phyloP scores from a whole-genome alignment of 805 yeast genomes.

The Ogataea paraovalis region DNA sequence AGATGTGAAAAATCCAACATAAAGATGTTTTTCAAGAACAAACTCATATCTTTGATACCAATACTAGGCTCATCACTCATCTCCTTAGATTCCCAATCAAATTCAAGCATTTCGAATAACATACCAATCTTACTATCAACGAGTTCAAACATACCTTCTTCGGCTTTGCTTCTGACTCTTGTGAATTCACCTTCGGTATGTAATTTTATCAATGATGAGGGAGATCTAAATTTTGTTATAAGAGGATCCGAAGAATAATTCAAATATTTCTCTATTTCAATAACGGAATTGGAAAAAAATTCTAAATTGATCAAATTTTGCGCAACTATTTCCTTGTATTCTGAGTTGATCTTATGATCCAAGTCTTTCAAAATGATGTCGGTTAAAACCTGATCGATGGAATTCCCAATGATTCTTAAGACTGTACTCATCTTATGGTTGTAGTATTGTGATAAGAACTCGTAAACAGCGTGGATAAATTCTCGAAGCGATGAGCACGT shows the following conservation, averaged over 20 bases:
- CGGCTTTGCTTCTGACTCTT: conserved; percentile 65
- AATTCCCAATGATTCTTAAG: conserved; percentile 53
- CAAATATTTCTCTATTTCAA: conserved; percentile 53
- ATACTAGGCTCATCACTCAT: conserved; percentile 61
- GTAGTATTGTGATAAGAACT: conserved; percentile 62
- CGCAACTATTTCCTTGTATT: conserved; percentile 84
- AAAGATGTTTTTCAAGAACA: conserved; percentile 80
- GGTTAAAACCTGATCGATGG: conserved; percentile 67
- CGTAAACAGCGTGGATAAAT: conserved; percentile 58
- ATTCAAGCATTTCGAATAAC: conserved; percentile 78
- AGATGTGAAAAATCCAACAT: conserved; percentile 77
- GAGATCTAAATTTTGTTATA: conserved; percentile 32
- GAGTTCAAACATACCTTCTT: conserved; percentile 73
- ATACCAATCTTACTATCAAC: conserved; percentile 78
- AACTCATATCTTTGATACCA: conserved; percentile 78
- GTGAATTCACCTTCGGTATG: conserved; percentile 46
- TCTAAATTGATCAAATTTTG: conserved; percentile 88
- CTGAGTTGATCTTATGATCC: conserved; percentile 56
- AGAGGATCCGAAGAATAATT: conserved; percentile 31
- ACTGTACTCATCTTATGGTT: conserved; percentile 58
- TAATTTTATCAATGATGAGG: conserved; percentile 29
- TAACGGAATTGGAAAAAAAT: conserved; percentile 73
- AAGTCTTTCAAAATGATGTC: conserved; percentile 64
- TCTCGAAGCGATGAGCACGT: conserved; percentile 72
- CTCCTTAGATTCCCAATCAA: conserved; percentile 67